Evolutionary conservation across 1,139 yeast species (phyloP).

Genomic region (Candida sp.): DNA sequence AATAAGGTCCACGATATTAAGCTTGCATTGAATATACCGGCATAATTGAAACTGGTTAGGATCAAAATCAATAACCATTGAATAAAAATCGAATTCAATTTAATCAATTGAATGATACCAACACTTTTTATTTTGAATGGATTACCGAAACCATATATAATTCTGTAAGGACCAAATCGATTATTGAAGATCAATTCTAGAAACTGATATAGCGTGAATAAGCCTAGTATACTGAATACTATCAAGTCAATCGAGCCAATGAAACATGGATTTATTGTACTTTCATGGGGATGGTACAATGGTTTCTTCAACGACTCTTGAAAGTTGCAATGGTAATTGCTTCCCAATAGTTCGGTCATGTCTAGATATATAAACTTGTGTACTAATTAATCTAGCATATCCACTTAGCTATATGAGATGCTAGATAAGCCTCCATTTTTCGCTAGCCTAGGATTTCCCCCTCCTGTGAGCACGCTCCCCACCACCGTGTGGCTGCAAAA

Average conservation of each 20-base stretch:
- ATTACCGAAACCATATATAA: constrained; percentile 29
- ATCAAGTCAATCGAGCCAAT: constrained; percentile 17
- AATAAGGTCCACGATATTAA: constrained; percentile 8
- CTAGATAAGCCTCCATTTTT: neutral
- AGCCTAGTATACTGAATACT: constrained; percentile 9
- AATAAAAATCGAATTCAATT: constrained; percentile 19
- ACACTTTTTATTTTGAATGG: constrained; percentile 22
- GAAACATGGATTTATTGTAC: constrained; percentile 32
- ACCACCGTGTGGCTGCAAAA: neutral
- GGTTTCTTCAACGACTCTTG: constrained; percentile 15
- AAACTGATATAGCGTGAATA: constrained; percentile 16
- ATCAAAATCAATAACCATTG: constrained; percentile 16
- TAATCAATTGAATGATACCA: constrained; percentile 21
- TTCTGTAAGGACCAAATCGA: constrained; percentile 21
- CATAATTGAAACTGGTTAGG: constrained; percentile 13
- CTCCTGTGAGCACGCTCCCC: neutral
- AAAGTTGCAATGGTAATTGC: constrained; percentile 1
- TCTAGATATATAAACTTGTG: too few species aligned
- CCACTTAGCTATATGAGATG: too few species aligned
- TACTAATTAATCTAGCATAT: too few species aligned
- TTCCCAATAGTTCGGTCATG: neutral
- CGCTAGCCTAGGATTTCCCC: neutral
- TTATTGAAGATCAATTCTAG: constrained; percentile 15
- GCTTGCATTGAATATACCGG: constrained; percentile 7
- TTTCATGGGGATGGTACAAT: constrained; percentile 18